A percentile compares a stretch with the other conserved stretches of the same genome.
These are phyloP conservation scores for Neurospora sp. DNA, from an alignment of 2,329 filamentous ascomycete genomes.

Conservation along the genomic window DNA sequence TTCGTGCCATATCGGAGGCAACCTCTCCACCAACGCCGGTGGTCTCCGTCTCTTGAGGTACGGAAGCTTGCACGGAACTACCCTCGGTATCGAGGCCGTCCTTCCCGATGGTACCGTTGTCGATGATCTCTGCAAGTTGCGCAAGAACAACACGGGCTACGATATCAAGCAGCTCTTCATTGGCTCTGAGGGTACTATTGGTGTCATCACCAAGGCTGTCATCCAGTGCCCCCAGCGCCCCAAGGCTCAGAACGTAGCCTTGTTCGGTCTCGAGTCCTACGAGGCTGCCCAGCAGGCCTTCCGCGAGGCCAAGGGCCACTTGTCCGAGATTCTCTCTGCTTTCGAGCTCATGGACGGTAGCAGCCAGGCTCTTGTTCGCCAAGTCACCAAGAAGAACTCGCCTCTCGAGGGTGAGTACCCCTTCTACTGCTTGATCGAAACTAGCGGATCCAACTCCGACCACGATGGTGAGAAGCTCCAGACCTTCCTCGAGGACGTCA, in stretches of 20 bases:
- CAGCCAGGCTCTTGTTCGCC: conserved; percentile 67
- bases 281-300: conserved; percentile 83
- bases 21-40: conserved; percentile 91
- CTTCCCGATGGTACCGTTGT: conserved; percentile 87
- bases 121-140: conserved; percentile 74
- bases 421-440: conserved; percentile 96
- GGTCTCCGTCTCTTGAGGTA: conserved; percentile 84
- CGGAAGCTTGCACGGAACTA: conserved; percentile 85
- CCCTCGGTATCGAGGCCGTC: conserved; percentile 87
- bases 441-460: conserved; percentile 85
- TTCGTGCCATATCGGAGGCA: conserved; percentile 91
- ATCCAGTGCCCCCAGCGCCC: conserved; percentile 83
- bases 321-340: conserved; percentile 91
- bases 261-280: conserved; percentile 83
- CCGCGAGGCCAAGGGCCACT: conserved; percentile 76
- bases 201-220: conserved; percentile 83
- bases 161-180: conserved; percentile 97
- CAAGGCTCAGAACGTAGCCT: conserved; percentile 85
- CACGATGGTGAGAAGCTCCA: conserved; percentile 91
- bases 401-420: conserved; percentile 78
- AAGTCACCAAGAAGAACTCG: conserved; percentile 64
- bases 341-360: conserved; percentile 94
- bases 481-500: conserved; percentile 81
- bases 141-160: conserved; percentile 99
- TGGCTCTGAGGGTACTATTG: conserved; percentile 87